Percentiles rank a stretch among this genome's conserved stretches.
phyloP scores from a whole-genome alignment of 2,329 filamentous ascomycete species.

The Massarina eburnea region DNA sequence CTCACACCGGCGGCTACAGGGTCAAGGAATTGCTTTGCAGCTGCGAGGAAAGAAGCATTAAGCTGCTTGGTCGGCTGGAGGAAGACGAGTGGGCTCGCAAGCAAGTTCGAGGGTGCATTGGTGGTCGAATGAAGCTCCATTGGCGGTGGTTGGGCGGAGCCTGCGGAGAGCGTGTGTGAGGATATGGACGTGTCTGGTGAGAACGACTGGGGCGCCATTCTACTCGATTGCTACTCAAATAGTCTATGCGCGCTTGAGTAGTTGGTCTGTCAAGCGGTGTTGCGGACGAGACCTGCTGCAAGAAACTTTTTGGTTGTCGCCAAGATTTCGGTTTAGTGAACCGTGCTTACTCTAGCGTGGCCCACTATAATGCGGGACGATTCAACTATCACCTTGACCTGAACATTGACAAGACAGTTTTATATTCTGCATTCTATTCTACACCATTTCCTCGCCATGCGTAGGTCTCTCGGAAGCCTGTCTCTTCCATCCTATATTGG shows the following conservation, averaged over 20 bases:
- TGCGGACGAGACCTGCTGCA: no score
- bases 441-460: background rate
- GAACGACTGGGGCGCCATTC: slow-evolving; percentile 36
- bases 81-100: slow-evolving; percentile 69
- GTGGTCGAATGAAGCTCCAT: slow-evolving; percentile 37
- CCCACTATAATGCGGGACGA: background rate
- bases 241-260: background rate
- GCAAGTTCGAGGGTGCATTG: slow-evolving; percentile 60
- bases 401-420: background rate
- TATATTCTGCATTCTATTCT: background rate
- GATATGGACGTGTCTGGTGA: slow-evolving; percentile 44
- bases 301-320: slow-evolving; percentile 8
- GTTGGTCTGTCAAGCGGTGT: background rate
- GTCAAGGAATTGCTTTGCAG: slow-evolving; percentile 81
- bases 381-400: background rate
- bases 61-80: slow-evolving; percentile 71
- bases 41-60: slow-evolving; percentile 68
- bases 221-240: slow-evolving; percentile 6
- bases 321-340: slow-evolving; percentile 12
- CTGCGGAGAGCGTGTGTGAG: slow-evolving; percentile 43
- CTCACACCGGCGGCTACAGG: slow-evolving; percentile 73
- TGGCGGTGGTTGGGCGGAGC: slow-evolving; percentile 37
- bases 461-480: background rate
- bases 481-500: slow-evolving; percentile 4
- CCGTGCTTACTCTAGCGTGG: slow-evolving; percentile 1